Evolutionary conservation across 179 eudicot species (phyloP).

Genomic region (Spergularia azorica): DNA sequence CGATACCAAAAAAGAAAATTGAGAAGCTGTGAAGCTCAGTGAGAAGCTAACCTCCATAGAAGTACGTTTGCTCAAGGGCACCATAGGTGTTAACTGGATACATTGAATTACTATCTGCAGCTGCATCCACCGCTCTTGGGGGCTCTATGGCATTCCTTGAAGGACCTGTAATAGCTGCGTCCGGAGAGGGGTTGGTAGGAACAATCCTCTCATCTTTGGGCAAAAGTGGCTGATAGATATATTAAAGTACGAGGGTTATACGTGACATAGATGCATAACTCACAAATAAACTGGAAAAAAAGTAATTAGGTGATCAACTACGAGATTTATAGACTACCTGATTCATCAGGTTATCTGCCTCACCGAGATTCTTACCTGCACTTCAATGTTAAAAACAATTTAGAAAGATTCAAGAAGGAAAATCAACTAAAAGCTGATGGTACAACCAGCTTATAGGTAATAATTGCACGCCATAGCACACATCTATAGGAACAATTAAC

Average conservation of each 20-base stretch:
- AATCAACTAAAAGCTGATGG: not conserved
- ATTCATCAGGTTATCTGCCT: constrained; percentile 53
- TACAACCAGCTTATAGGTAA: not conserved
- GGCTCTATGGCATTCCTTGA: constrained; percentile 55
- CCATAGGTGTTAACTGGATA: constrained; percentile 53
- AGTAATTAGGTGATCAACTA: not conserved
- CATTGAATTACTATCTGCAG: constrained; percentile 46
- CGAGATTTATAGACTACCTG: constrained; percentile 46
- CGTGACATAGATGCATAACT: constrained; percentile 27
- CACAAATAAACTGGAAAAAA: constrained; percentile 6
- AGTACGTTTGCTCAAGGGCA: constrained; percentile 69
- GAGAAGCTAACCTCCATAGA: constrained; percentile 75
- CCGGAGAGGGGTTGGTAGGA: constrained; percentile 69
- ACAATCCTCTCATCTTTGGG: constrained; percentile 85
- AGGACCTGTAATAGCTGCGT: constrained; percentile 64
- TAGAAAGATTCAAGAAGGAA: not conserved
- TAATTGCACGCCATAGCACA: not conserved
- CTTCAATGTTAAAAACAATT: constrained; percentile 17
- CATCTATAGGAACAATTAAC: not conserved
- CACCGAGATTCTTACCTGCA: constrained; percentile 57
- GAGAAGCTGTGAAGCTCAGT: not conserved
- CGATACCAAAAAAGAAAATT: not conserved
- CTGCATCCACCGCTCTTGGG: constrained; percentile 47
- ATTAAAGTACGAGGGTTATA: constrained; percentile 29
- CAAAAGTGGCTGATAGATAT: constrained; percentile 55